Conservation (phyloP, 1,284 basidiomycete genomes). For the Irpex sp. region DNA sequence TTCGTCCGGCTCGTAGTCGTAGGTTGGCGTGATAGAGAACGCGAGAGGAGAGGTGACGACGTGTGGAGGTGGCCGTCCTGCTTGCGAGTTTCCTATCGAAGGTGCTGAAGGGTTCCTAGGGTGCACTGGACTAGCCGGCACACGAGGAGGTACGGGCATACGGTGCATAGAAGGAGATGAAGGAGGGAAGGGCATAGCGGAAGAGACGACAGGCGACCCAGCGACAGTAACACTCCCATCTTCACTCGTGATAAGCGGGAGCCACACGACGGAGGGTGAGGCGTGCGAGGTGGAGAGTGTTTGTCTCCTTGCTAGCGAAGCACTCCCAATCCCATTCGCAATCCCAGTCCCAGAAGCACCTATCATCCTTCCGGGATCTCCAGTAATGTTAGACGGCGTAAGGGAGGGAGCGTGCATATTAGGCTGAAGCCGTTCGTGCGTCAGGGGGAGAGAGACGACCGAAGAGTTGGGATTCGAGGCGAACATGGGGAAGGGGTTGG, state of each 20-base stretch:
- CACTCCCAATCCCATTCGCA: too few relatives aligned
- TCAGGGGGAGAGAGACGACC: too few relatives aligned
- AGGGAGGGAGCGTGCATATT: constrained; percentile 7
- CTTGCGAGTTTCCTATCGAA: neutral
- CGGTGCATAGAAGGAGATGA: neutral
- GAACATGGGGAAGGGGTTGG: neutral
- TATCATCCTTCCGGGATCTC: too few relatives aligned
- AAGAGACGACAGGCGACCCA: neutral
- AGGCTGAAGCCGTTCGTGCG: neutral
- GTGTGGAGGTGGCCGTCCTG: neutral
- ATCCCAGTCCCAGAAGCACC: too few relatives aligned
- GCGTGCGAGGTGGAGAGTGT: neutral
- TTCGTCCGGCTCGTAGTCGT: neutral
- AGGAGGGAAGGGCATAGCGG: neutral
- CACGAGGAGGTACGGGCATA: neutral
- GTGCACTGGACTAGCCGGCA: neutral
- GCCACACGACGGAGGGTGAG: constrained; percentile 7
- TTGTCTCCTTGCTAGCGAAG: too few relatives aligned
- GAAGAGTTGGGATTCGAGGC: constrained; percentile 1
- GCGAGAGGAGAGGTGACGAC: neutral
- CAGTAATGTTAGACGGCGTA: constrained; percentile 15
- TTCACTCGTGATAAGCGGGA: neutral
- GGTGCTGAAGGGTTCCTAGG: neutral
- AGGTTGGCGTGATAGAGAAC: neutral
- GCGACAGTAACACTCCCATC: neutral